Evolutionary conservation across 2,329 filamentous ascomycete species (phyloP), one percentile per base, ranked within the genome.

Genomic region (Trichoderma sp.): DNA sequence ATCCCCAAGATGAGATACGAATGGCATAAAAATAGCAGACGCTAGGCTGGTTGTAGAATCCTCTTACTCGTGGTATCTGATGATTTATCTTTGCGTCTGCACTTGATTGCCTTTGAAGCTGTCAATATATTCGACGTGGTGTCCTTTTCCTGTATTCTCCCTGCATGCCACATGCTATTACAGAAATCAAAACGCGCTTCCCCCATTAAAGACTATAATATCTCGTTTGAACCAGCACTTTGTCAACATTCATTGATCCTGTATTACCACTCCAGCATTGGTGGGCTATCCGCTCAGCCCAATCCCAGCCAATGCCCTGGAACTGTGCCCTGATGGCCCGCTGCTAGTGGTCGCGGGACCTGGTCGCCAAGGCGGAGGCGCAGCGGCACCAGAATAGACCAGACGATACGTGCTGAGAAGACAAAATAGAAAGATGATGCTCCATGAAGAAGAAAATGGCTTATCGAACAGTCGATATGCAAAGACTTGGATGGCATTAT

Each of bases 321-420:
- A 63, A 30, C 60, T 21, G 60, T 68, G 66, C 51, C n/a, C 59
- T 49, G 32, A 55, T 68, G 34, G 49, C 66, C 59, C 49, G 66
- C 66, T 68, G 18, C 18, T 64, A 68, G 66, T 68, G 66, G 66
- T 26, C 26, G 60, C 51, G 46, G 59, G 63, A 66, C 55, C 65
- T 59, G 24, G 46, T 21, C 51, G 55, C 32, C 59, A 46, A 51
- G 65, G 59, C 51, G 58, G 66, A 63, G 66, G 66, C 66, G 66
- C 59, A 68, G 66, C 66, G 55, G 18, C 26, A 21, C 58, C 58
- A 21, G 10, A 5, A 46, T 11, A 21, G 16, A 46, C 24, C 49
- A 26, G 14, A 49, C 46, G 8, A 49, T 24, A 13, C 18, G 11
- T 49, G 14, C 6, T 8, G 16, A 43, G 21, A 13, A 24, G 5